Evolutionary conservation across 768 basidiomycete species (phyloP).

Genomic region (Phaeotremella skinneri): DNA sequence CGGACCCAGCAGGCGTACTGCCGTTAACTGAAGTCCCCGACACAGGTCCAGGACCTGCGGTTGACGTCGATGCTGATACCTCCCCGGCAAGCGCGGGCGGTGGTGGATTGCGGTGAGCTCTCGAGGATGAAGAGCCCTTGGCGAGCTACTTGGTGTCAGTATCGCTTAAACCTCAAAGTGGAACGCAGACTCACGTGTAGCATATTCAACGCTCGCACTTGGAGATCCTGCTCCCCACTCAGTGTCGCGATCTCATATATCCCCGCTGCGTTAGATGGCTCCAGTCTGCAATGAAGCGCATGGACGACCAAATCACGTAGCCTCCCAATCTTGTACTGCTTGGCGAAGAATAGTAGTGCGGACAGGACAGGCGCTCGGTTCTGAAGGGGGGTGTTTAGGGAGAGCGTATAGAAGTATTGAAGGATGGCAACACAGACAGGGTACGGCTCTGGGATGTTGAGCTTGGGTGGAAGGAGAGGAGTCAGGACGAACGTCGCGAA

Average conservation of each 20-base stretch:
- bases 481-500: conserved; percentile 49
- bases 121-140: conserved; percentile 16
- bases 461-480: conserved; percentile 70
- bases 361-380: conserved; percentile 85
- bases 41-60: background rate
- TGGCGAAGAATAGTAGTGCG: conserved; percentile 77
- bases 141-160: conserved; percentile 17
- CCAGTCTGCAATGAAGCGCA: conserved; percentile 84
- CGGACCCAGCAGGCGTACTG: conserved; percentile 5
- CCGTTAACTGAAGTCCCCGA: conserved; percentile 1
- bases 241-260: conserved; percentile 94
- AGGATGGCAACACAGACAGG: conserved; percentile 82
- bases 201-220: conserved; percentile 67
- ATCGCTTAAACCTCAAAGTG: background rate
- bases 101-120: conserved; percentile 29
- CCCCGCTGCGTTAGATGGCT: conserved; percentile 78
- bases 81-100: conserved; percentile 6
- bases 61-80: background rate
- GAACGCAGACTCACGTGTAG: conserved; percentile 32
- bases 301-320: conserved; percentile 80
- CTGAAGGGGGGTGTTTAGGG: conserved; percentile 84
- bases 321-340: conserved; percentile 74
- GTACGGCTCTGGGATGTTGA: conserved; percentile 83
- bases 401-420: conserved; percentile 88
- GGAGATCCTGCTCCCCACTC: conserved; percentile 80